Percentiles rank a stretch among this genome's conserved stretches.
These are phyloP conservation scores for Penicillium sp. DNA, from an alignment of 2,329 filamentous ascomycete species.

Conservation along the genomic window DNA sequence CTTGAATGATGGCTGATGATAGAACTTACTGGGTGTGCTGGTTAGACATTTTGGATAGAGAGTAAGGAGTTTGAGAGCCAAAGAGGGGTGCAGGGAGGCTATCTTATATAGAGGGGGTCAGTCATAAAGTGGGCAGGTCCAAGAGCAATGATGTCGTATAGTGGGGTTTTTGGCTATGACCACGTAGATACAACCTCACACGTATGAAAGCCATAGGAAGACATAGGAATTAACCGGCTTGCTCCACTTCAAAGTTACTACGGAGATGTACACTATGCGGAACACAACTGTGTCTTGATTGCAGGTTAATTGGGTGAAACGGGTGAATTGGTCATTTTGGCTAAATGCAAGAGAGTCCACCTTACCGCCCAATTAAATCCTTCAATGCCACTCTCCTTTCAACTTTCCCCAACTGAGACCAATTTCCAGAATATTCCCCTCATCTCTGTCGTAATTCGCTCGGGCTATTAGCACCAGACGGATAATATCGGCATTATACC, in stretches of 20 bases:
- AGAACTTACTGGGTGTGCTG: conserved; percentile 24
- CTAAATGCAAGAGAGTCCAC: background rate
- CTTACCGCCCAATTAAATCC: background rate
- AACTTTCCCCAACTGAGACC: background rate
- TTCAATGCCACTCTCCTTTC: background rate
- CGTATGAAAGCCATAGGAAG: background rate
- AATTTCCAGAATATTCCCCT: background rate
- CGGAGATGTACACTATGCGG: background rate
- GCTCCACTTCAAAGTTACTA: background rate
- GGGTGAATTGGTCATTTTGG: background rate
- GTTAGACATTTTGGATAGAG: conserved; percentile 22
- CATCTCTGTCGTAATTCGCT: background rate
- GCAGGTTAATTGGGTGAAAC: no score
- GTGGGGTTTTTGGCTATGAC: background rate
- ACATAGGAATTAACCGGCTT: conserved; percentile 5
- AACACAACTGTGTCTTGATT: no score
- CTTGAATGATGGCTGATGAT: background rate
- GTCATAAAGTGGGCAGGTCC: conserved; percentile 26
- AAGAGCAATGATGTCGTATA: conserved; percentile 24
- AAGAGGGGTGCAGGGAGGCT: background rate
- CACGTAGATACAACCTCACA: background rate
- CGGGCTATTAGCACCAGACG: conserved; percentile 8
- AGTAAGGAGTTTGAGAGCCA: background rate
- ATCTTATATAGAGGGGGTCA: conserved; percentile 13
- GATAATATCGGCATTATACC: conserved; percentile 23